Evolutionary conservation across 31 red algal species (phyloP).

Genomic region (Asparagopsis taxiformis): DNA sequence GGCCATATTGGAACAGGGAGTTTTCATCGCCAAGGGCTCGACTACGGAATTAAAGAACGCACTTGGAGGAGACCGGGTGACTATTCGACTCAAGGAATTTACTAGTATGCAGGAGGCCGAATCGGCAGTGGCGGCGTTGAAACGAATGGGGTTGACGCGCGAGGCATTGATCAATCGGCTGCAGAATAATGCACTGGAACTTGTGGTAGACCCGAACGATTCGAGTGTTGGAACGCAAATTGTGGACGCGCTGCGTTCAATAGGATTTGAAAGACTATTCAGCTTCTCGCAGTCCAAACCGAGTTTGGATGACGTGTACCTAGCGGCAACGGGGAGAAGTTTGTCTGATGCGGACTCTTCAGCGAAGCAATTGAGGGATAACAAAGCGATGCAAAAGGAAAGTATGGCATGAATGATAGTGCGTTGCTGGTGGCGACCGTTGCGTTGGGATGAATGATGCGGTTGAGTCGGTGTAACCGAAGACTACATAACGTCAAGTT

Average conservation of each 20-base stretch:
- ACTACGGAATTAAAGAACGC: slow-evolving; percentile 61
- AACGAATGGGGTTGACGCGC: slow-evolving; percentile 25
- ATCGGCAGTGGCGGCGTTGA: slow-evolving; percentile 28
- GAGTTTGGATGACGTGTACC: slow-evolving; percentile 91
- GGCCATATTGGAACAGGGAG: slow-evolving; percentile 89
- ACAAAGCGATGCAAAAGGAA: slow-evolving; percentile 73
- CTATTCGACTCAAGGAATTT: slow-evolving; percentile 86
- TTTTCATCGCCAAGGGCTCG: slow-evolving; percentile 67
- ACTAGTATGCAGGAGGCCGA: slow-evolving; percentile 49
- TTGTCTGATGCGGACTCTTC: slow-evolving; percentile 69
- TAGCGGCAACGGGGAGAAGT: slow-evolving; percentile 77
- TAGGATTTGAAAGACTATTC: slow-evolving; percentile 76
- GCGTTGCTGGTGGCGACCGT: no score
- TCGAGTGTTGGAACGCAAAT: slow-evolving; percentile 47
- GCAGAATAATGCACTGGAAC: slow-evolving; percentile 71
- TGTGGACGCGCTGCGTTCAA: slow-evolving; percentile 39
- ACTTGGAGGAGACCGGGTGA: slow-evolving; percentile 75
- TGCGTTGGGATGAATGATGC: no score
- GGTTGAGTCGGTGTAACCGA: no score
- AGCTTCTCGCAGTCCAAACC: slow-evolving; percentile 79
- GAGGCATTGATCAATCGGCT: slow-evolving; percentile 72
- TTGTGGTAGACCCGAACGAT: slow-evolving; percentile 62
- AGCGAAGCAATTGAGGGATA: slow-evolving; percentile 52
- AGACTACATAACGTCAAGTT: no score
- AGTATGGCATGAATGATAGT: slow-evolving; percentile 57